phyloP scores from a whole-genome alignment of 306 rosid species.

The Lathyrus sativus region DNA sequence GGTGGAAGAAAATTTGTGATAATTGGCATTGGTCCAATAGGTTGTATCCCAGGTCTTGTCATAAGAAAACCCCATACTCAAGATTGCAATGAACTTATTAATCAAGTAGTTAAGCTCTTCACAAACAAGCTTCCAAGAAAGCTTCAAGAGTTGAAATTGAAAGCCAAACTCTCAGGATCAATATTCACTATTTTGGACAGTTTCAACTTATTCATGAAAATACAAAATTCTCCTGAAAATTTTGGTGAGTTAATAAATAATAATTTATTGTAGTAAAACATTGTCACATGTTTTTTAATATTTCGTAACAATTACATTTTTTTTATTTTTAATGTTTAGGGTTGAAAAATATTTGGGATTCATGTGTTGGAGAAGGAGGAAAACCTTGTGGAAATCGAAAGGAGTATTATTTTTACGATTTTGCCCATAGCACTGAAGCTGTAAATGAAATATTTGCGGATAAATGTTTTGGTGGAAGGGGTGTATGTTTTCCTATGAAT shows the following conservation, averaged over 20 bases:
- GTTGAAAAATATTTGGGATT: not conserved
- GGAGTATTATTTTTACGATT: not conserved
- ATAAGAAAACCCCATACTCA: not conserved
- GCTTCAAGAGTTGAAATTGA: not conserved
- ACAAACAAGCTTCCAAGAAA: slow-evolving; percentile 21
- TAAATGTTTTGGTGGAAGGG: not conserved
- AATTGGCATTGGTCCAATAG: slow-evolving; percentile 11
- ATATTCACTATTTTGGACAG: slow-evolving; percentile 2
- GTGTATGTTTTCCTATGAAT: slow-evolving; percentile 1
- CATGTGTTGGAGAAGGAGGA: slow-evolving; percentile 4
- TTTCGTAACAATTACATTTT: not conserved
- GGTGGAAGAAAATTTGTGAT: slow-evolving; percentile 33
- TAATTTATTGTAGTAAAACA: not conserved
- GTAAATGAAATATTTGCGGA: not conserved
- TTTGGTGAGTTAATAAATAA: slow-evolving; percentile 18
- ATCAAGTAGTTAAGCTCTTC: slow-evolving; percentile 22
- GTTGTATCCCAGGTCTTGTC: not conserved
- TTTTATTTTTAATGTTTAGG: not conserved
- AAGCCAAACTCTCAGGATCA: slow-evolving; percentile 16
- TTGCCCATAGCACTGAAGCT: not conserved
- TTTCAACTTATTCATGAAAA: slow-evolving; percentile 6
- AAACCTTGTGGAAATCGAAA: slow-evolving; percentile 18
- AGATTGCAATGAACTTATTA: slow-evolving; percentile 23
- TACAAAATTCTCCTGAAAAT: slow-evolving; percentile 5
- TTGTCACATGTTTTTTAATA: not conserved